Conservation (phyloP, 1,139 yeast species). For the Pichia sp. region DNA sequence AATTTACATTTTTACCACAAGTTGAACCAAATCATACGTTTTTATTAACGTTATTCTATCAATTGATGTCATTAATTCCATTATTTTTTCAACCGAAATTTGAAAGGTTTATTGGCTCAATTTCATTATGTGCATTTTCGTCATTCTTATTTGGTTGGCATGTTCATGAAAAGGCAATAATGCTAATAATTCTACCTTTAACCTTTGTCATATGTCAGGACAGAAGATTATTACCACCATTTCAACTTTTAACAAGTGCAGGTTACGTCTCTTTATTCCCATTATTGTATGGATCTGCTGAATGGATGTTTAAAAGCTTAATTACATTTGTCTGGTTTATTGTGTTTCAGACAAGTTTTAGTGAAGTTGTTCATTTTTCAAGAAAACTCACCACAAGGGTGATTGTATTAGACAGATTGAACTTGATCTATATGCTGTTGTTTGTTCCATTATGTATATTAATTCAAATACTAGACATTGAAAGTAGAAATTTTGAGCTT, state of each 20-base stretch:
- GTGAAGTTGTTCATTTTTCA: slow-evolving; percentile 57
- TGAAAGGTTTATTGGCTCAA: slow-evolving; percentile 72
- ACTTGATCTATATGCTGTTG: slow-evolving; percentile 62
- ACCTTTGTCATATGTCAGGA: slow-evolving; percentile 71
- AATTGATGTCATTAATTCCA: slow-evolving; percentile 70
- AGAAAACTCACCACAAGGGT: slow-evolving; percentile 39
- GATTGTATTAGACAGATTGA: slow-evolving; percentile 62
- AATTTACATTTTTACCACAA: slow-evolving; percentile 72
- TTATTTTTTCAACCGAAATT: slow-evolving; percentile 68
- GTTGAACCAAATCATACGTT: slow-evolving; percentile 76
- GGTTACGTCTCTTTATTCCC: slow-evolving; percentile 91
- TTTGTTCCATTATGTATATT: slow-evolving; percentile 57
- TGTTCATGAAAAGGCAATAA: slow-evolving; percentile 94
- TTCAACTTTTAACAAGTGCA: slow-evolving; percentile 60
- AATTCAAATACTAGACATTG: slow-evolving; percentile 51
- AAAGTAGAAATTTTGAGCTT: slow-evolving; percentile 45
- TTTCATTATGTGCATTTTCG: slow-evolving; percentile 86
- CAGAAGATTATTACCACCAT: slow-evolving; percentile 63
- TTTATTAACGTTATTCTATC: slow-evolving; percentile 73
- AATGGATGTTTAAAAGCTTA: slow-evolving; percentile 68
- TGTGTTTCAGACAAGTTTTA: slow-evolving; percentile 64
- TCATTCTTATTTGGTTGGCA: slow-evolving; percentile 97
- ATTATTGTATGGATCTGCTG: slow-evolving; percentile 72
- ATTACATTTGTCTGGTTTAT: slow-evolving; percentile 85
- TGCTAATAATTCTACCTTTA: slow-evolving; percentile 84